Evolutionary conservation across 768 basidiomycete species (phyloP).

Genomic region (Hericium rajendrae): DNA sequence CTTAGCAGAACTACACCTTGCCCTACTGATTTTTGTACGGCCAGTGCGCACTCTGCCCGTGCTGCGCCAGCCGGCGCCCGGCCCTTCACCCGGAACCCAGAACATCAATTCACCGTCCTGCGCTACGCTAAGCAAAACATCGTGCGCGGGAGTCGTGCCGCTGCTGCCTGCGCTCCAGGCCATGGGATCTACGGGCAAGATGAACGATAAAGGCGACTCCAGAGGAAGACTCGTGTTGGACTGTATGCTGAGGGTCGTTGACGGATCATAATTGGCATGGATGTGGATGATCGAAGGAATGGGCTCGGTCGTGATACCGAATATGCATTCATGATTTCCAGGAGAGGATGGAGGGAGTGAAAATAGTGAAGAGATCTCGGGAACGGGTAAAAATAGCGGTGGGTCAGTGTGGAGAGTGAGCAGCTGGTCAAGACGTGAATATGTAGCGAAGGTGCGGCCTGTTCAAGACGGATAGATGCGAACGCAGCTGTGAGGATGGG

Average conservation of each 20-base stretch:
- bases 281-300: conserved; percentile 44
- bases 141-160: conserved; percentile 33
- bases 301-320: conserved; percentile 56
- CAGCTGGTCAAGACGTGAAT: conserved; percentile 34
- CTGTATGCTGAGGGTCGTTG: conserved; percentile 33
- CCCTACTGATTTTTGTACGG: conserved; percentile 52
- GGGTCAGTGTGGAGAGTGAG: conserved; percentile 49
- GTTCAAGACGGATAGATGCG: conserved; percentile 9
- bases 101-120: conserved; percentile 74
- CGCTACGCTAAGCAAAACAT: conserved; percentile 73
- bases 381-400: conserved; percentile 33
- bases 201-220: conserved; percentile 28
- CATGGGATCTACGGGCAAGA: conserved; percentile 83
- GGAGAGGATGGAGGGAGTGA: conserved; percentile 36
- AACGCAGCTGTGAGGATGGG: not conserved
- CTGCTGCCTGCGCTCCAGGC: conserved; percentile 45
- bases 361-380: conserved; percentile 50
- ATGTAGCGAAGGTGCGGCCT: conserved; percentile 52
- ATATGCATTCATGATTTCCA: conserved; percentile 43
- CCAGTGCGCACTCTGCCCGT: conserved; percentile 72
- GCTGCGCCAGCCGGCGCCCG: conserved; percentile 40
- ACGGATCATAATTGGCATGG: conserved; percentile 26
- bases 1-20: conserved; percentile 82
- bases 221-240: conserved; percentile 48
- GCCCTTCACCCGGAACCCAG: conserved; percentile 54